A percentile compares a stretch with the other conserved stretches of the same genome.
These are phyloP conservation scores for Phytophthora melonis DNA, from an alignment of 352 stramenopile species.

Conservation along the genomic window DNA sequence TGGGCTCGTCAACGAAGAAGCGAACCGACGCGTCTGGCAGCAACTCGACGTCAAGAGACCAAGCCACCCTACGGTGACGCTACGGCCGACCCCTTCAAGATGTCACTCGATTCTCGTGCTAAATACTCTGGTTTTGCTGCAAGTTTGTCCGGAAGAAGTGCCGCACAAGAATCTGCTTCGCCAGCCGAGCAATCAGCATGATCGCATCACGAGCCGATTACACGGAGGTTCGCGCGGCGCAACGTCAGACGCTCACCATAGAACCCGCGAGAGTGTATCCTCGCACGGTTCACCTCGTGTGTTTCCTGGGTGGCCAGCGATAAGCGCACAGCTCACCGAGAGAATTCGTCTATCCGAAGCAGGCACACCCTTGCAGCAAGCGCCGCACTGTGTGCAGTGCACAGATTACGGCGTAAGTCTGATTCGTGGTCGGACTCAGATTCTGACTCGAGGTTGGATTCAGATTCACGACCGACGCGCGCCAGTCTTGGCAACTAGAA, in stretches of 20 bases:
- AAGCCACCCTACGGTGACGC: no score
- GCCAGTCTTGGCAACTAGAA: conserved; percentile 15
- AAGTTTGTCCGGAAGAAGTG: no score
- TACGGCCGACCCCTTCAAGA: no score
- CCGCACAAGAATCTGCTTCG: not conserved
- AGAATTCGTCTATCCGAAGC: conserved; percentile 2
- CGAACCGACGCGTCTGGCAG: no score
- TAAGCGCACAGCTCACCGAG: conserved; percentile 13
- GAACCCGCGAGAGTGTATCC: conserved; percentile 10
- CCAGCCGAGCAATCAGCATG: conserved; percentile 2
- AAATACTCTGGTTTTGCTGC: no score
- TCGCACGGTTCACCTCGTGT: not conserved
- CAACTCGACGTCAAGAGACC: no score
- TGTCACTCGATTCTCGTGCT: no score
- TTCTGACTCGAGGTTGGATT: conserved; percentile 31
- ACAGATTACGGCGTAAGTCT: conserved; percentile 6
- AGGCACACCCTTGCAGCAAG: no score
- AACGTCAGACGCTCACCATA: conserved; percentile 28
- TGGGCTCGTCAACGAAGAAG: no score
- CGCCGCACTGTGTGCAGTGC: no score
- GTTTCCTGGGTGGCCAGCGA: conserved; percentile 11
- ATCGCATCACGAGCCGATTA: conserved; percentile 12
- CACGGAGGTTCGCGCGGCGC: conserved; percentile 1
- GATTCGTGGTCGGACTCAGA: conserved; percentile 23
- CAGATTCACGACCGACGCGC: conserved; percentile 12